These are phyloP conservation scores for Phytopythium chamaehyphon DNA, from an alignment of 352 stramenopile genomes.

Conservation along the genomic window DNA sequence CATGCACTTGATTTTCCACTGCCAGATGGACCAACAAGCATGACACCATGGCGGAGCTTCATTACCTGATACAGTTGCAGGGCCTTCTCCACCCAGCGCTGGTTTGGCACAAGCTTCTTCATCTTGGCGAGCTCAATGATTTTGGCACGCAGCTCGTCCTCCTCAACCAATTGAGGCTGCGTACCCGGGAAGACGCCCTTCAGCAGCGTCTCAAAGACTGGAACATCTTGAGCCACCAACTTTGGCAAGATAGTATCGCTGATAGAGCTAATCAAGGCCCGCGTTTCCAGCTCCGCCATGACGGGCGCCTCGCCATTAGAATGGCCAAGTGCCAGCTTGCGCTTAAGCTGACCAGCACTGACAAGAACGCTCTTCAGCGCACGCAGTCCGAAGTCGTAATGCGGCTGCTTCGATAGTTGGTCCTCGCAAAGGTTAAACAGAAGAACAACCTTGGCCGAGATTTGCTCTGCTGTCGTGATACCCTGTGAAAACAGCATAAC, in stretches of 20 bases:
- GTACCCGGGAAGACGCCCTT: constrained; percentile 96
- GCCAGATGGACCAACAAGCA: constrained; percentile 97
- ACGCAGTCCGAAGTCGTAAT: constrained; percentile 99
- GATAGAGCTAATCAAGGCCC: constrained; percentile 95
- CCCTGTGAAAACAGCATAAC: constrained; percentile 99
- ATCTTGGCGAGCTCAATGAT: constrained; percentile 92
- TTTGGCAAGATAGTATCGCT: constrained; percentile 99
- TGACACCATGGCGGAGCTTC: constrained; percentile 97
- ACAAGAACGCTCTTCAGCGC: constrained; percentile 99
- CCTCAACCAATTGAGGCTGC: constrained; percentile 77
- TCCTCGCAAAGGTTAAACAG: constrained; percentile 98
- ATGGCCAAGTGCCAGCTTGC: constrained; percentile 78
- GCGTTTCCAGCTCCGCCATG: constrained; percentile 88
- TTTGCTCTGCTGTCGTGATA: constrained; percentile 96
- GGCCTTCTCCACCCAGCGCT: constrained; percentile 98
- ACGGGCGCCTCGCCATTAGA: constrained; percentile 19
- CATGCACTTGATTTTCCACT: constrained; percentile 97
- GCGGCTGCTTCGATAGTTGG: constrained; percentile 97
- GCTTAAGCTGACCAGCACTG: constrained; percentile 97
- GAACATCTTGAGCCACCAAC: constrained; percentile 96
- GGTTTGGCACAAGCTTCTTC: constrained; percentile 83
- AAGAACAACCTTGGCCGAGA: constrained; percentile 97
- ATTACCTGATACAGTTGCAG: constrained; percentile 98
- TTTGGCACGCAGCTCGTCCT: constrained; percentile 83
- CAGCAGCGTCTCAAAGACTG: constrained; percentile 96